Conservation (phyloP, 306 rosid species). For the Cicer cuneatum region DNA sequence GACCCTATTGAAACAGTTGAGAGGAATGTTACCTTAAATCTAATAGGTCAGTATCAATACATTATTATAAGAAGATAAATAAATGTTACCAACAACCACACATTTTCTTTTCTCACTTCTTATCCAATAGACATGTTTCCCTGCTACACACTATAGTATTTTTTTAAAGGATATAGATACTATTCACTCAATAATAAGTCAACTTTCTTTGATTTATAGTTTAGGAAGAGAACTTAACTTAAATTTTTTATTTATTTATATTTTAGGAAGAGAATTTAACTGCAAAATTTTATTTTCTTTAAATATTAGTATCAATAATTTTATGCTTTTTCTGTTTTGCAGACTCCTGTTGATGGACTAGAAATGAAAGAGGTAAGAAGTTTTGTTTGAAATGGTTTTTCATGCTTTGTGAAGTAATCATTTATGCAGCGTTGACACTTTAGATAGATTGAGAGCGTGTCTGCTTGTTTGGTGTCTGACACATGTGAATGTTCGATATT, state of each 20-base stretch:
- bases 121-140: background rate
- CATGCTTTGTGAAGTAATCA: conserved; percentile 1
- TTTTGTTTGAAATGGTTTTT: conserved; percentile 36
- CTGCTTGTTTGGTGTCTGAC: too few relatives aligned
- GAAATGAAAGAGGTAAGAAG: conserved; percentile 70
- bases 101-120: background rate
- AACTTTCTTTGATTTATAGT: too few relatives aligned
- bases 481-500: too few relatives aligned
- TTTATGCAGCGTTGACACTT: background rate
- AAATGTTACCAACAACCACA: background rate
- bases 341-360: conserved; percentile 77
- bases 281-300: conserved; percentile 26
- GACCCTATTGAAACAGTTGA: background rate
- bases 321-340: conserved; percentile 49
- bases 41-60: background rate
- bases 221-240: background rate
- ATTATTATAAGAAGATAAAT: background rate
- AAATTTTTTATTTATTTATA: too few relatives aligned
- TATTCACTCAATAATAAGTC: too few relatives aligned
- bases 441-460: too few relatives aligned
- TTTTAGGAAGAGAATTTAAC: background rate
- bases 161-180: background rate
- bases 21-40: background rate
- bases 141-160: background rate
- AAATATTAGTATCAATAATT: conserved; percentile 17